Evolutionary conservation across 2,329 filamentous ascomycete genomes (phyloP).

Genomic region (Ascochyta lentis): DNA sequence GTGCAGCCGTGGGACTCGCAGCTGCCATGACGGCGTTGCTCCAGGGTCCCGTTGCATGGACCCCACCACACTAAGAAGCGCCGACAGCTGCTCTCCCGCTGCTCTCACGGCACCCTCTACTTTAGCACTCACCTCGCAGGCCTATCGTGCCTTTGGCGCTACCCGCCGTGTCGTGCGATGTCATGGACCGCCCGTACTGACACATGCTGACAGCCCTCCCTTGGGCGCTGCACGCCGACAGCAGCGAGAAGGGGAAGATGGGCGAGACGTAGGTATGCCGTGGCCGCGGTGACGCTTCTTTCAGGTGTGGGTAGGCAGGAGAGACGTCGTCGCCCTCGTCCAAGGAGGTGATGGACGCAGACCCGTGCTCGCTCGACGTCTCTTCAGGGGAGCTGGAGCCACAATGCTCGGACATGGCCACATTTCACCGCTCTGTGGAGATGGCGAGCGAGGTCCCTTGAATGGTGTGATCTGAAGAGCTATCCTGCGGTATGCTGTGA

Average conservation of each 20-base stretch:
- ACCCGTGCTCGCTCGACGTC: conserved; percentile 22
- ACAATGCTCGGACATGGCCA: conserved; percentile 26
- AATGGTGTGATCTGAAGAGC: conserved; percentile 12
- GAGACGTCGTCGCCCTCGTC: conserved; percentile 10
- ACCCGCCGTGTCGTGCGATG: conserved; percentile 30
- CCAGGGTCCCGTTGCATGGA: conserved; percentile 23
- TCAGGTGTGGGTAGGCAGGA: conserved; percentile 4
- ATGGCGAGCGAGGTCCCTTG: conserved; percentile 30
- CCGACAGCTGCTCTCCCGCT: conserved; percentile 2
- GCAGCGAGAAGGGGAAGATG: conserved; percentile 33
- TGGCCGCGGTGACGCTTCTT: neutral
- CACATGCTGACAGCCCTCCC: conserved; percentile 36
- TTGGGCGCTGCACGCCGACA: conserved; percentile 38
- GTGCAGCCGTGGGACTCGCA: conserved; percentile 4
- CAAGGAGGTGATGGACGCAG: conserved; percentile 24
- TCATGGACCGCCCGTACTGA: conserved; percentile 36
- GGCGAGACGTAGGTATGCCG: neutral
- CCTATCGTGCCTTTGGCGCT: conserved; percentile 9
- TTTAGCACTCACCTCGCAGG: conserved; percentile 23
- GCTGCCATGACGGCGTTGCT: conserved; percentile 32
- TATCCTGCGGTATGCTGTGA: too few species aligned
- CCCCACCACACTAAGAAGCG: conserved; percentile 13
- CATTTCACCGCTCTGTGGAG: conserved; percentile 25
- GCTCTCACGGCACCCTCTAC: neutral
- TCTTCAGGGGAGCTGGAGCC: conserved; percentile 19